These are phyloP conservation scores for Ogataea siamensis DNA, from an alignment of 805 yeast genomes.

Conservation along the genomic window DNA sequence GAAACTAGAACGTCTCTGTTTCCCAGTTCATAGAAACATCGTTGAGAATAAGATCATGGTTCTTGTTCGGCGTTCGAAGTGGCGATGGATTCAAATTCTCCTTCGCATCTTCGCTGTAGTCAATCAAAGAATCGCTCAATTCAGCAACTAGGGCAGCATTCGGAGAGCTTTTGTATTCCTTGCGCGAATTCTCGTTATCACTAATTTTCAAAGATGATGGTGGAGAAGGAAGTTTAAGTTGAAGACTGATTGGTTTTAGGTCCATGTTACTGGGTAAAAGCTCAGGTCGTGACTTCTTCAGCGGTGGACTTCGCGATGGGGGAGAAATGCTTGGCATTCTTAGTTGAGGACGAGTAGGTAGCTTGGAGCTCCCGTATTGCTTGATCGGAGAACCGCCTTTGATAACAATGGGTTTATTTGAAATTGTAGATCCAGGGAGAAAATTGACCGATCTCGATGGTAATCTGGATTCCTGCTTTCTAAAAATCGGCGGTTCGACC, in stretches of 20 bases:
- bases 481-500: constrained; percentile 20
- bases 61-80: neutral
- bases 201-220: constrained; percentile 11
- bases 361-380: constrained; percentile 4
- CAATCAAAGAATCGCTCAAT: constrained; percentile 31
- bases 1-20: constrained; percentile 20
- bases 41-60: constrained; percentile 3
- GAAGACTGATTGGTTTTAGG: constrained; percentile 13
- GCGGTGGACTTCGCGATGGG: constrained; percentile 3
- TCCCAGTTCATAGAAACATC: constrained; percentile 23
- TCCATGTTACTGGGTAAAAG: constrained; percentile 1
- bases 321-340: constrained; percentile 12
- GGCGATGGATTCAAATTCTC: constrained; percentile 12
- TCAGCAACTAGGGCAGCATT: constrained; percentile 24
- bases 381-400: constrained; percentile 31
- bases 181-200: too few species aligned
- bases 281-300: constrained; percentile 1
- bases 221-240: constrained; percentile 7
- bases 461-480: neutral
- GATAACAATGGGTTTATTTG: constrained; percentile 28
- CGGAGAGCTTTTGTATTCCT: neutral
- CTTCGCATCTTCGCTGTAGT: constrained; percentile 26
- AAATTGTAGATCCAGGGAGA: constrained; percentile 21
- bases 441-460: constrained; percentile 6
- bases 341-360: constrained; percentile 12